Evolutionary conservation across 805 yeast genomes (phyloP).

Genomic region (Hyphopichia homilentoma): DNA sequence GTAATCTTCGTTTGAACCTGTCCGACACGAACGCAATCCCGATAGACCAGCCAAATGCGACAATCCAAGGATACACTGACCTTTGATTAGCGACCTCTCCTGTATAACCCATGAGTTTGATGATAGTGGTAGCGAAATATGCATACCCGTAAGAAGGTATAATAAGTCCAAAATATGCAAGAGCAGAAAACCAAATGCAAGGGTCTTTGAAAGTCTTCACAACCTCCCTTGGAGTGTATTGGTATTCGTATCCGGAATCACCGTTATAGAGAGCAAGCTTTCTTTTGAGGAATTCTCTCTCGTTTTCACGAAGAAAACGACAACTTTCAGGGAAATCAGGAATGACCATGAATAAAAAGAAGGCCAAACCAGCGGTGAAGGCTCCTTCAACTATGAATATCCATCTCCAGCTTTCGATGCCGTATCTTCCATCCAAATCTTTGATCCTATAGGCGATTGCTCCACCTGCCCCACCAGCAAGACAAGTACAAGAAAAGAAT

Average conservation of each 20-base stretch:
- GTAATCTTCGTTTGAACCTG: conserved; percentile 41
- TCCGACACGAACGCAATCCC: conserved; percentile 65
- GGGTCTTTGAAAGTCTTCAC: conserved; percentile 54
- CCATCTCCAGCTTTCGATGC: conserved; percentile 48
- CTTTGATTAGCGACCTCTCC: conserved; percentile 73
- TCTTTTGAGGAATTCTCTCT: conserved; percentile 50
- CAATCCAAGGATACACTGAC: conserved; percentile 83
- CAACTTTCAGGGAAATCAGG: conserved; percentile 75
- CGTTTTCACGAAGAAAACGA: conserved; percentile 40
- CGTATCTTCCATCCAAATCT: conserved; percentile 46
- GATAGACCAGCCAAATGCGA: conserved; percentile 67
- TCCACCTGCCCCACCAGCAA: conserved; percentile 80
- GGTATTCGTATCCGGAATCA: conserved; percentile 47
- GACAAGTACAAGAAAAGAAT: conserved; percentile 66
- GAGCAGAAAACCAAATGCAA: conserved; percentile 52
- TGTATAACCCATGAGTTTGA: conserved; percentile 57
- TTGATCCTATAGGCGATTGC: conserved; percentile 64
- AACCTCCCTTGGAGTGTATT: conserved; percentile 45
- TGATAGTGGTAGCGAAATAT: conserved; percentile 67
- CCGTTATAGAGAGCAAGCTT: conserved; percentile 42
- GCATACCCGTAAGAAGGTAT: conserved; percentile 78
- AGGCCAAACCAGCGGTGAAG: conserved; percentile 31
- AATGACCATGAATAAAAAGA: conserved; percentile 43
- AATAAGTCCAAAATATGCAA: conserved; percentile 61
- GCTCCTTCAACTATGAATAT: conserved; percentile 48